These are phyloP conservation scores for Puccinia hordei DNA, from an alignment of 1,284 basidiomycete genomes.

Conservation along the genomic window DNA sequence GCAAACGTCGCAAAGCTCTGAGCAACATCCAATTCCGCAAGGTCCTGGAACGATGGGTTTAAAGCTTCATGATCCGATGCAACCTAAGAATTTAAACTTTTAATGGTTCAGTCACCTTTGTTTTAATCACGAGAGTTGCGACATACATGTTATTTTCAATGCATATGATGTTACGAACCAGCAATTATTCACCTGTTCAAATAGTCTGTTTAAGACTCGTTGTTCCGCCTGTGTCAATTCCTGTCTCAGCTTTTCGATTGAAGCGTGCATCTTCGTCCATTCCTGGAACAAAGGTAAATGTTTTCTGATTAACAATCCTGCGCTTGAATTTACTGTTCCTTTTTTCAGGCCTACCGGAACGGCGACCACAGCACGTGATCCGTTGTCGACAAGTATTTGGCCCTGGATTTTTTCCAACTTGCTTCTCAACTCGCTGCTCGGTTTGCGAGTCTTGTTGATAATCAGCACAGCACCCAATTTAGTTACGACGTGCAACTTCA, in stretches of 20 bases:
- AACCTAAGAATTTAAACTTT: constrained; percentile 22
- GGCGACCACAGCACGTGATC: constrained; percentile 33
- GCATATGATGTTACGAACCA: not conserved
- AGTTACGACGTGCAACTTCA: constrained; percentile 13
- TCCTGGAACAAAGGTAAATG: constrained; percentile 62
- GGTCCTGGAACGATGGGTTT: constrained; percentile 26
- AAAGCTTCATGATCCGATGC: constrained; percentile 6
- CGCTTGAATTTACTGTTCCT: not conserved
- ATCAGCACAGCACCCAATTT: constrained; percentile 30
- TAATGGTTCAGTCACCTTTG: not conserved
- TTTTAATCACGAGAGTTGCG: not conserved
- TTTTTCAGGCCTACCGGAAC: constrained; percentile 7
- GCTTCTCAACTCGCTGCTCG: constrained; percentile 19
- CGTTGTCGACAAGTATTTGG: constrained; percentile 11
- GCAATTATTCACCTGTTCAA: constrained; percentile 32
- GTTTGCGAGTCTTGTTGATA: constrained; percentile 24
- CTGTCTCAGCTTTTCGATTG: constrained; percentile 63
- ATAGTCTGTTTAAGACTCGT: constrained; percentile 62
- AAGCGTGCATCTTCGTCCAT: constrained; percentile 65
- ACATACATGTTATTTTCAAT: not conserved
- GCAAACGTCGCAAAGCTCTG: constrained; percentile 43
- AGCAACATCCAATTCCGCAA: constrained; percentile 37
- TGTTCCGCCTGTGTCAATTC: constrained; percentile 66
- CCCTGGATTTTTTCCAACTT: constrained; percentile 31
- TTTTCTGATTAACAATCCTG: constrained; percentile 14